Base-by-base conservation (phyloP, 345 rosid species). In the Xanthoceras sorbifolium region DNA sequence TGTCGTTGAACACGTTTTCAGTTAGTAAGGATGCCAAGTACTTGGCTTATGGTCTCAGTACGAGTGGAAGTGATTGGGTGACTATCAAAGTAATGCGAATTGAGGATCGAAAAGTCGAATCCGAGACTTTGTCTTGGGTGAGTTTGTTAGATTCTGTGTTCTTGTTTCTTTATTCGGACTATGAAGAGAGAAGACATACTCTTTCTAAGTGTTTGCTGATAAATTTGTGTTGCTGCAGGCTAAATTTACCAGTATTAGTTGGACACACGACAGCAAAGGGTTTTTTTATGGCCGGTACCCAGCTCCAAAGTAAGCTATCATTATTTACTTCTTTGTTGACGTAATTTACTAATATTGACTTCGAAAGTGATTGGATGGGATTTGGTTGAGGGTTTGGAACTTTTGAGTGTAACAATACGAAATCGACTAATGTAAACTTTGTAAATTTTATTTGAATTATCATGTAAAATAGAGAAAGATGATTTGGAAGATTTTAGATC, bases 21-120 rank as follows among this genome's bases (percentile, higher is more conserved):
- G 79, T 92, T 0, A 91, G 98, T 57, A 86, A 90, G 83, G 97
- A 97, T 77, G 97, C 89, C 9, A 87, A 87, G 81, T 89, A 87
- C 81, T 67, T 94, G 84, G 94, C 97, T 1, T 91, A 91, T 71
- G 98, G 91, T 34, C 87, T 94, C 69, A 86, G 98, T 83, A 74
- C 92, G 0, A 97, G 97, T 67, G 98, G 98, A 60, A 97, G 99
- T 80, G 99, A 94, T 72, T 97, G 99, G 98, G 89, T 88, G n/a
- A 94, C 90, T 0, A 85, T 96, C 50, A 90, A 91, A 71, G 89
- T 92, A 59, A 87, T 90, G 97, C 83, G 78, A 17, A 61, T 92
- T 67, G 86, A 79, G 71, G 92, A 92, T 68, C 90, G 84, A 85
- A 84, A 50, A 82, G 92, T 82, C 22, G 93, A 91, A 77, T 79